A percentile compares a stretch with the other conserved stretches of the same genome.
These are phyloP conservation scores for Botrytis galanthina DNA, from an alignment of 2,329 filamentous ascomycete species.

Conservation along the genomic window DNA sequence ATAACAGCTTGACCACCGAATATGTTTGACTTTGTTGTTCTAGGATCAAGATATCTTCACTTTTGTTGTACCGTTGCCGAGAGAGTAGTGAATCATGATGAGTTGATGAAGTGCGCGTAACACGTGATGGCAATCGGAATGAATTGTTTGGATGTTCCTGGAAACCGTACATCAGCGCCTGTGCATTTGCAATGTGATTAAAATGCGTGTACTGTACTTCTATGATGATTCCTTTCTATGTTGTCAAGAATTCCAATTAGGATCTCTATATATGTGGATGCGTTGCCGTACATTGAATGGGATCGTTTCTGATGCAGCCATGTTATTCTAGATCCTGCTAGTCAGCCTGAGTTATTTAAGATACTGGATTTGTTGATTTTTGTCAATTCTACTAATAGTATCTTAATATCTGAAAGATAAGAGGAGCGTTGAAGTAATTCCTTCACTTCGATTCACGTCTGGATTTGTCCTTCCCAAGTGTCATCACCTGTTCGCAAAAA, in stretches of 20 bases:
- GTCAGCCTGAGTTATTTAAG: neutral
- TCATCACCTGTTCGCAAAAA: neutral
- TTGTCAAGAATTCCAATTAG: neutral
- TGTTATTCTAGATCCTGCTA: neutral
- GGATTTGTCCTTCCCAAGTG: neutral
- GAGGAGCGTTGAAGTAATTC: neutral
- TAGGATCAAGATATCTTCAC: rapidly evolving
- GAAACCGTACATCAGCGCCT: neutral
- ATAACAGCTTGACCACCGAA: constrained; percentile 3
- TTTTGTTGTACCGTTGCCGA: neutral
- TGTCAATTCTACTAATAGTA: neutral
- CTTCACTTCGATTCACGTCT: neutral
- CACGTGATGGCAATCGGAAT: neutral
- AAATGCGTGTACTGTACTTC: neutral
- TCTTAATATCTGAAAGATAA: neutral
- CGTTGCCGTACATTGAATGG: neutral
- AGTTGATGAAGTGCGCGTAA: neutral
- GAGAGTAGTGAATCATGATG: neutral
- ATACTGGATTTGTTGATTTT: neutral
- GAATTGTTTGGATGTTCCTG: neutral
- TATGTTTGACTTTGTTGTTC: neutral
- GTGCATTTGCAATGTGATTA: neutral
- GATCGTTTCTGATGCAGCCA: neutral
- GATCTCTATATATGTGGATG: neutral
- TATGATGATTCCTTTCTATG: neutral